These are phyloP conservation scores for Pseudocercospora eumusae DNA, from an alignment of 2,329 filamentous ascomycete species.

Conservation along the genomic window DNA sequence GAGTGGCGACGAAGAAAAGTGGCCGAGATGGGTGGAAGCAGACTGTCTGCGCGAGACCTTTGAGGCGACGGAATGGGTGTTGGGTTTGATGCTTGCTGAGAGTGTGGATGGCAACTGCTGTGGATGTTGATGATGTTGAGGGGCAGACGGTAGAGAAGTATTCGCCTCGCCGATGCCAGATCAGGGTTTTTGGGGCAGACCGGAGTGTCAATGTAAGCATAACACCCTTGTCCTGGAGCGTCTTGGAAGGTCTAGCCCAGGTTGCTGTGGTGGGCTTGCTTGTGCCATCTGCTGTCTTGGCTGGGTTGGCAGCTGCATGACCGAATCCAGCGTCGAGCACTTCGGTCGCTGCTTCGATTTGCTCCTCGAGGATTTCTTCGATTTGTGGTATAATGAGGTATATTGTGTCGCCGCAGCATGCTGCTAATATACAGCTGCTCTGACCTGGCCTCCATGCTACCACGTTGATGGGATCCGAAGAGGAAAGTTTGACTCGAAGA, in stretches of 20 bases:
- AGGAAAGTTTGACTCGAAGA: slow-evolving; percentile 78
- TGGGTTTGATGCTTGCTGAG: slow-evolving; percentile 93
- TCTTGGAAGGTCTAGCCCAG: slow-evolving; percentile 77
- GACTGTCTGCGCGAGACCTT: slow-evolving; percentile 79
- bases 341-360: slow-evolving; percentile 73
- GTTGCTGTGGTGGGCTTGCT: slow-evolving; percentile 74
- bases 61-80: slow-evolving; percentile 80
- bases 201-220: slow-evolving; percentile 76
- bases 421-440: slow-evolving; percentile 78
- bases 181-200: slow-evolving; percentile 72
- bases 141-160: slow-evolving; percentile 93
- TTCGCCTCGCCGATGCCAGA: slow-evolving; percentile 91
- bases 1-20: slow-evolving; percentile 93
- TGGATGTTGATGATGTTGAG: slow-evolving; percentile 62
- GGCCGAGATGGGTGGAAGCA: slow-evolving; percentile 94
- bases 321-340: slow-evolving; percentile 89
- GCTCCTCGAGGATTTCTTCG: slow-evolving; percentile 37
- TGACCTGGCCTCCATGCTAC: slow-evolving; percentile 87
- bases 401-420: slow-evolving; percentile 79
- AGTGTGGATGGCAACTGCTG: slow-evolving; percentile 90
- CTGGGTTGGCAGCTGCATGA: slow-evolving; percentile 70
- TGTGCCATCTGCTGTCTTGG: slow-evolving; percentile 52
- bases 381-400: slow-evolving; percentile 71
- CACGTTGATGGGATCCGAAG: slow-evolving; percentile 75
- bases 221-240: slow-evolving; percentile 75